Conservation (phyloP, 306 rosid species). For the Cajanus cajan region DNA sequence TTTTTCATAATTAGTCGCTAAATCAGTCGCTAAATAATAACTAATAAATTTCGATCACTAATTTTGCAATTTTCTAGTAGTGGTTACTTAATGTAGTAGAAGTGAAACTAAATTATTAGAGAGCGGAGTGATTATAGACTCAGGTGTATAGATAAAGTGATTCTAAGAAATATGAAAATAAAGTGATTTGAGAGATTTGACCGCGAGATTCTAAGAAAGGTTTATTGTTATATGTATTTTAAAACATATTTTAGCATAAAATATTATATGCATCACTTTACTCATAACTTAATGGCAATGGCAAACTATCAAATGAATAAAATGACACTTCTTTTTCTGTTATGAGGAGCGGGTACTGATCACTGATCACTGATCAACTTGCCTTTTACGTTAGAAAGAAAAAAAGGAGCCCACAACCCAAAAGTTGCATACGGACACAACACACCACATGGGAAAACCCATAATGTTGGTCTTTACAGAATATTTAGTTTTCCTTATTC, state of each 20-base stretch:
- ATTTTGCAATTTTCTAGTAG: too few relatives aligned
- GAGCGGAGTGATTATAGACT: background rate
- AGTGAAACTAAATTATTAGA: background rate
- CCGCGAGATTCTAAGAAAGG: too few relatives aligned
- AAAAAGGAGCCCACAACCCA: slow-evolving; percentile 7
- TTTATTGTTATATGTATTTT: background rate
- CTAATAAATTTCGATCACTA: too few relatives aligned
- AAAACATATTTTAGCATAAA: too few relatives aligned
- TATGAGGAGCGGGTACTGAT: background rate
- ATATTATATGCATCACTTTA: background rate
- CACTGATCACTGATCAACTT: background rate
- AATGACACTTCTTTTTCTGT: slow-evolving; percentile 6
- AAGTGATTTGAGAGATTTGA: background rate
- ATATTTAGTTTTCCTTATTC: slow-evolving; percentile 38
- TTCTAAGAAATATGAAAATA: background rate
- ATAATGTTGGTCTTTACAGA: slow-evolving; percentile 25
- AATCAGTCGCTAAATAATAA: too few relatives aligned
- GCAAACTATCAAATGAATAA: slow-evolving; percentile 16
- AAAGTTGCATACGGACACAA: slow-evolving; percentile 30
- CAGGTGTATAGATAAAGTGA: background rate
- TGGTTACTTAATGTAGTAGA: background rate
- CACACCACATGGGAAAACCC: slow-evolving; percentile 43
- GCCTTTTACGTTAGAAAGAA: slow-evolving; percentile 5
- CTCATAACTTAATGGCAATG: slow-evolving; percentile 4
- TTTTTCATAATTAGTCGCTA: too few relatives aligned